A percentile compares a stretch with the other conserved stretches of the same genome.
Evolutionary conservation across 2,329 filamentous ascomycete genomes (phyloP).

Genomic region (Thelonectria discophora): DNA sequence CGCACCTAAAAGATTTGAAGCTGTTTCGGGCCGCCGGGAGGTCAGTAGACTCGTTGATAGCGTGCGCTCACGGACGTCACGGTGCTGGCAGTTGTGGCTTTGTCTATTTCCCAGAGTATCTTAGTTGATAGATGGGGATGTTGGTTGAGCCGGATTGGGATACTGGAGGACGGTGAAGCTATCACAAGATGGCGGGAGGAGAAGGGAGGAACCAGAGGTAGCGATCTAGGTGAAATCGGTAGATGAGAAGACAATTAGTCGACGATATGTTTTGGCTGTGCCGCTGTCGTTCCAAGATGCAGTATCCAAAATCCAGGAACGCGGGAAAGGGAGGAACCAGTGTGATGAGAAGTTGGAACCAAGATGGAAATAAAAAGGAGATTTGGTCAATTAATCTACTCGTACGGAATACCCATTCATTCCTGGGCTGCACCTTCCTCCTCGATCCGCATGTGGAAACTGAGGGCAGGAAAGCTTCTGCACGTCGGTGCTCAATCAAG

Average conservation of each 20-base stretch:
- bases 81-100: slow-evolving; percentile 8
- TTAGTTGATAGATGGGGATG: neutral
- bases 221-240: no score
- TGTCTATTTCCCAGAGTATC: slow-evolving; percentile 1
- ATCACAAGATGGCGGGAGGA: neutral
- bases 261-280: no score
- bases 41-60: neutral
- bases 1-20: neutral
- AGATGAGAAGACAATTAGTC: no score
- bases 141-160: neutral
- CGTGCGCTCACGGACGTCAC: slow-evolving; percentile 12
- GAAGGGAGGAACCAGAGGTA: neutral
- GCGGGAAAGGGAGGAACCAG: neutral
- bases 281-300: neutral
- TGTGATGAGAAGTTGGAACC: neutral
- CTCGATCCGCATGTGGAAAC: no score
- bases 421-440: no score
- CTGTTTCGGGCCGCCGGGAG: slow-evolving; percentile 12
- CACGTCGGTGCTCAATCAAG: no score
- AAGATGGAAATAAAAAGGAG: neutral
- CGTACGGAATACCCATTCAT: no score
- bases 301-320: neutral
- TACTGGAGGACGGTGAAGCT: neutral
- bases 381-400: no score
- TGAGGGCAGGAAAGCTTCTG: no score